phyloP scores from a whole-genome alignment of 148 eudicot species.

The Vaccinium myrtillus region DNA sequence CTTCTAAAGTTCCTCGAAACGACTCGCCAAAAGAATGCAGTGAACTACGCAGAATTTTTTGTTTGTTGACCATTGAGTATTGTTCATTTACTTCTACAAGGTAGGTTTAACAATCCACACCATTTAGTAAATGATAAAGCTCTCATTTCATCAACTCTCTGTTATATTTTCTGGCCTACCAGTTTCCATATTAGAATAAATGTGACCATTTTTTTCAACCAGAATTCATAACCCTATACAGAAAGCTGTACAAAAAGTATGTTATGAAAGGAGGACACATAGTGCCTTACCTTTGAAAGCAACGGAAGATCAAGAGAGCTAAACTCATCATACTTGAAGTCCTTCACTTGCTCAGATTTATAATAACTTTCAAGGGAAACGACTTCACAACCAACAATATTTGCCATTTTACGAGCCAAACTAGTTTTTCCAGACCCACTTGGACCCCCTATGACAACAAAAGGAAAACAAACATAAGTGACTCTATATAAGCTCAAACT shows the following conservation, averaged over 20 bases:
- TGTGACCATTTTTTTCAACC: neutral
- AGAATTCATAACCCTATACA: neutral
- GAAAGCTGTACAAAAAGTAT: constrained; percentile 5
- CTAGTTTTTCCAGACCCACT: constrained; percentile 99
- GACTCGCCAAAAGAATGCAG: neutral
- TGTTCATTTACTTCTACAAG: neutral
- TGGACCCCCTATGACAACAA: constrained; percentile 78
- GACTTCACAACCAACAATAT: constrained; percentile 97
- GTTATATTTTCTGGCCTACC: neutral
- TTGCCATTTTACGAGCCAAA: constrained; percentile 99
- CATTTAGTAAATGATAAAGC: neutral
- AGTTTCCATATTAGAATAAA: neutral
- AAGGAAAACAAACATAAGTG: constrained; percentile 10
- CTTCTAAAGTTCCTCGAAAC: neutral
- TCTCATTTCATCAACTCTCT: neutral
- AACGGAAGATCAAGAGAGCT: constrained; percentile 85
- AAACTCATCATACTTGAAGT: constrained; percentile 88
- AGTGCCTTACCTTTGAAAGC: constrained; percentile 70
- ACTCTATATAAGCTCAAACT: neutral
- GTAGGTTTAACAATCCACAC: neutral
- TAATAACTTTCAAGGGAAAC: constrained; percentile 96
- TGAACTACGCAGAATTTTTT: neutral
- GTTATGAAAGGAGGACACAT: neutral
- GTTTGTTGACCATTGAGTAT: neutral
- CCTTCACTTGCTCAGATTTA: constrained; percentile 92